Evolutionary conservation across 768 basidiomycete genomes (phyloP).

Genomic region (Suillus variegatus): DNA sequence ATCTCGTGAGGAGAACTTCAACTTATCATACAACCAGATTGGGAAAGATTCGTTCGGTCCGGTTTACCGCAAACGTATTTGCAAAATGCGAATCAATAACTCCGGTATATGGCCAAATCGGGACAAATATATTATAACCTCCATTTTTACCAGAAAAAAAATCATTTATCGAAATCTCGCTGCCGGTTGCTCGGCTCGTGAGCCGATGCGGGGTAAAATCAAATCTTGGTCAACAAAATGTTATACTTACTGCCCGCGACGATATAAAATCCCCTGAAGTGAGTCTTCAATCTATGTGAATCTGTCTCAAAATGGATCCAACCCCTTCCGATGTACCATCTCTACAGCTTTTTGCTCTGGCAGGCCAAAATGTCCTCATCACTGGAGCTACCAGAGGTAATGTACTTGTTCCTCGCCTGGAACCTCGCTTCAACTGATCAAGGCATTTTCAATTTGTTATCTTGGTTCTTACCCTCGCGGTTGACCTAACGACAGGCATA

Average conservation of each 20-base stretch:
- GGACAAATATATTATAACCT: conserved; percentile 6
- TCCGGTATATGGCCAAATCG: conserved; percentile 16
- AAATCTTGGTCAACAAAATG: conserved; percentile 4
- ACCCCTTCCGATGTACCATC: conserved; percentile 47
- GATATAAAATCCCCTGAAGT: conserved; percentile 22
- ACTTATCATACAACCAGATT: conserved; percentile 21
- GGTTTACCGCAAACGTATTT: conserved; percentile 28
- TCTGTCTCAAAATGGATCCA: conserved; percentile 46
- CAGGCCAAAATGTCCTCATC: conserved; percentile 69
- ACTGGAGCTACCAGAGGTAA: conserved; percentile 81
- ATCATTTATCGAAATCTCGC: conserved; percentile 1
- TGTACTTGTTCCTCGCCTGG: conserved; percentile 24
- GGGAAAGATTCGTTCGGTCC: conserved; percentile 32
- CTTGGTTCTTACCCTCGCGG: not conserved
- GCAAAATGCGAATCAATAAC: conserved; percentile 16
- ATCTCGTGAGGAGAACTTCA: conserved; percentile 34
- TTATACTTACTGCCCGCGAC: not conserved
- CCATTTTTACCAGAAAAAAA: conserved; percentile 1
- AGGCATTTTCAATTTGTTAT: conserved; percentile 7
- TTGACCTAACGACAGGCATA: conserved; percentile 41
- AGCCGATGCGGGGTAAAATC: conserved; percentile 34
- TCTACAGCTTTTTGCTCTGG: conserved; percentile 65
- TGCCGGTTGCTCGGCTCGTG: conserved; percentile 26
- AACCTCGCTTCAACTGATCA: conserved; percentile 18
- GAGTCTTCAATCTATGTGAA: not conserved